Evolutionary conservation across 2,329 filamentous ascomycete species (phyloP).

Genomic region (Exophiala spinifera): DNA sequence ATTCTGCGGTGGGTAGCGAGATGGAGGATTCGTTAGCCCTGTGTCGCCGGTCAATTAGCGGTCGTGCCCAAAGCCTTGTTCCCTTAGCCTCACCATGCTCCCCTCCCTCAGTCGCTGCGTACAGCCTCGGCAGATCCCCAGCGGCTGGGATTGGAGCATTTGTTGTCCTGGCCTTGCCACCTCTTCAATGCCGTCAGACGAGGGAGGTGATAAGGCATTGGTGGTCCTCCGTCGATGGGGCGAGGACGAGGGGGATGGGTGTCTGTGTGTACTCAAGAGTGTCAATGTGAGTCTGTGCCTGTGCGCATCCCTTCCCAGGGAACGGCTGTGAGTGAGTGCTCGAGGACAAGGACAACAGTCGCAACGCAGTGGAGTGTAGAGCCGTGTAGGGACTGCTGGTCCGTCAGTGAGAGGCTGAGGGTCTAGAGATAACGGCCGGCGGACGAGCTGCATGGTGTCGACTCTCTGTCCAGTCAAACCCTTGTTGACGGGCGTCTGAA

Average conservation of each 20-base stretch:
- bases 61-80: conserved; percentile 20
- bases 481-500: conserved; percentile 3
- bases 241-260: not conserved
- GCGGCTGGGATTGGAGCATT: conserved; percentile 9
- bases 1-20: conserved; percentile 1
- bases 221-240: too few species aligned
- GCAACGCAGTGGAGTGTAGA: too few species aligned
- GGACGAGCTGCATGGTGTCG: not conserved
- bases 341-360: too few species aligned
- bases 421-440: conserved; percentile 2
- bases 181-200: not conserved
- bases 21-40: conserved; percentile 3
- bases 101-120: conserved; percentile 9
- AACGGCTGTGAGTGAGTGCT: too few species aligned
- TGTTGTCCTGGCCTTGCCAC: conserved; percentile 16
- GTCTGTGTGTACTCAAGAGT: too few species aligned
- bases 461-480: not conserved
- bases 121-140: conserved; percentile 26
- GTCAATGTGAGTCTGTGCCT: too few species aligned
- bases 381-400: too few species aligned
- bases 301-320: too few species aligned
- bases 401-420: too few species aligned
- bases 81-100: conserved; percentile 15
- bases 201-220: conserved; percentile 13
- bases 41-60: conserved; percentile 2